Base-by-base conservation (phyloP, 2,329 filamentous ascomycete genomes). In the Colletotrichum truncatum region DNA sequence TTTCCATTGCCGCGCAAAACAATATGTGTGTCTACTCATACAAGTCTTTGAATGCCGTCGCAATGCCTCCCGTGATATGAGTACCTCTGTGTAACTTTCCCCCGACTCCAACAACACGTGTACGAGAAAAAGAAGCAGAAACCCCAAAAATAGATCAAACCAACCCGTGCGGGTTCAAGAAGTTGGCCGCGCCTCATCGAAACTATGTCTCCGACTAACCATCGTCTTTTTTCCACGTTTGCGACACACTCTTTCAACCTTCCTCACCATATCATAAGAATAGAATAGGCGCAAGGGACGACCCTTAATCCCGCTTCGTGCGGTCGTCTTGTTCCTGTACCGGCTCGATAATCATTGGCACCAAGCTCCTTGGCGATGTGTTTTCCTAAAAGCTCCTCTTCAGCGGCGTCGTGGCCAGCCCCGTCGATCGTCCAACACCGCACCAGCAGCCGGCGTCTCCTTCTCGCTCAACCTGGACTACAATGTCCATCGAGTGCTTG, bases 381-480 rank as follows among this genome's bases (percentile, higher is more conserved):
- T 41, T 48, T 23, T 55, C 53, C 71, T 76, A 81, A 49, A 76
- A 75, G 46, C 74, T 70, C 72, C 78, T 79, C 38, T 76, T 72
- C 39, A 68, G 69, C 32, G 77, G 74, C 59, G 52, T 53, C 26
- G 74, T 71, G 39, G 73, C 68, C 46, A 72, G 64, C 18, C 71
- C 70, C 21, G 72, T 61, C 14, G 71, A 69, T 45, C 77, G 74
- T 51, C 73, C 73, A 34, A 64, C 65, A 16, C 82, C 82, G 69
- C 88, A 90, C 88, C 88, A 90, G 70, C 88, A 90, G 18, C 80
- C 82, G 39, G 76, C 74, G 62, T 97, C 93, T 0, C 92, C 93
- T 73, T 97, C 93, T 48, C 91, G 84, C 78, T 98, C 95, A 2
- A 97, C 92, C 77, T 98, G 95, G 5, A 98, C 87, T 25, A 97